Evolutionary conservation across 2,329 filamentous ascomycete genomes (phyloP), one percentile per base, ranked within the genome.

Genomic region (Colletotrichum sp.): DNA sequence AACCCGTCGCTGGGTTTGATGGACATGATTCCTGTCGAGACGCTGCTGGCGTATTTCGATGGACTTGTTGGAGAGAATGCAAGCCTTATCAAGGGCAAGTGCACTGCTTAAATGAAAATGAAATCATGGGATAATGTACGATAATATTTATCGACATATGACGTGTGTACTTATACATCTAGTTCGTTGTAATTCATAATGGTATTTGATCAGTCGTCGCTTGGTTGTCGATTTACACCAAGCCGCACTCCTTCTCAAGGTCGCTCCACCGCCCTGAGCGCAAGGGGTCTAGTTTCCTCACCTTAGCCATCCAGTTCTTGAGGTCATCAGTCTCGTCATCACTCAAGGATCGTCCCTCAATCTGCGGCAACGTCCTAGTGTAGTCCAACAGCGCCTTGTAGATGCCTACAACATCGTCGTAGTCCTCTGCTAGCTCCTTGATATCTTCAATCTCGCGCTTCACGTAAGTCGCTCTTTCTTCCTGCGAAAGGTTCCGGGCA

Each of bases 371-470:
- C 36, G 87, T 86, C 34, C 93, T 82, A 1, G 93, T 93, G 81
- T 95, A 96, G 77, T 95, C 92, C 28, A 98, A 89, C 67, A 98
- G 87, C 7, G 94, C 94, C 84, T 98, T 95, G 82, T 98, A 98
- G 60, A 98, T 94, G 91, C 95, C 97, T 85, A 98, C 98, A 83
- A 87, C 82, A 67, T 90, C 86, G 6, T 82, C 77, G 77, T 90
- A 96, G 78, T 90, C 91, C 73, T 91, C 87, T 5, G 93, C 81
- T 16, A 94, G 84, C 66, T 93, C 92, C 79, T 91, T 91, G 76
- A 98, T 92, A 72, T 92, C 92, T n/a, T 92, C 90, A 27, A 98
- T 90, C 82, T 98, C 95, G 34, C 89, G 86, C 32, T 87, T 87
- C 11, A 98, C 86, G 80, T 96, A 96, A 5, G 87, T 83, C 39